Conservation (phyloP, 2,329 filamentous ascomycete species). For the Rhynchosporium secalis region DNA sequence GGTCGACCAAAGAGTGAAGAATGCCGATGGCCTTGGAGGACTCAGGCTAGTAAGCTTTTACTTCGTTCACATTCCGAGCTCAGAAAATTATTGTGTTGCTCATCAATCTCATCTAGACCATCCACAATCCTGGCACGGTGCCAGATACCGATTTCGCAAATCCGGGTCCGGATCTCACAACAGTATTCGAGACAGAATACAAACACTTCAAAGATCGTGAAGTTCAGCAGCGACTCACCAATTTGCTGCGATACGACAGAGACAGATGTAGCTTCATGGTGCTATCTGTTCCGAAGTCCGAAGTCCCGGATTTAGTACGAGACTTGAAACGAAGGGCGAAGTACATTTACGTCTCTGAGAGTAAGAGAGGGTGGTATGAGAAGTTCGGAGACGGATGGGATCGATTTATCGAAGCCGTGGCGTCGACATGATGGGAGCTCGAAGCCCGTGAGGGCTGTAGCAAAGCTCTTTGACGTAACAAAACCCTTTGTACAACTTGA, state of each 20-base stretch:
- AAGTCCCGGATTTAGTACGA: slow-evolving; percentile 5
- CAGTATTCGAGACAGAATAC: slow-evolving; percentile 18
- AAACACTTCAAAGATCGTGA: slow-evolving; percentile 12
- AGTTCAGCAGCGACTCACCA: slow-evolving; percentile 11
- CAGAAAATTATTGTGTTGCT: not conserved
- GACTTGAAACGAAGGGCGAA: slow-evolving; percentile 13
- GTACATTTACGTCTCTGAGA: slow-evolving; percentile 13
- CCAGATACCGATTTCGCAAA: slow-evolving; percentile 20
- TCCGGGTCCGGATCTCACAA: slow-evolving; percentile 22
- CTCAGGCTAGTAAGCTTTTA: slow-evolving; percentile 19
- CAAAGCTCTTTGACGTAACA: too few species aligned
- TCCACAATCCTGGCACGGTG: slow-evolving; percentile 27
- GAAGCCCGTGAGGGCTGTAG: too few species aligned
- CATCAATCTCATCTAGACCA: slow-evolving; percentile 11
- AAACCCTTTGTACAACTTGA: too few species aligned
- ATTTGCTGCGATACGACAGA: slow-evolving; percentile 13
- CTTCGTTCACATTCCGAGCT: not conserved
- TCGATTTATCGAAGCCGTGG: slow-evolving; percentile 12
- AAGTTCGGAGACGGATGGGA: slow-evolving; percentile 13
- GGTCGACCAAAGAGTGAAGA: slow-evolving; percentile 17
- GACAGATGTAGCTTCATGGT: slow-evolving; percentile 16
- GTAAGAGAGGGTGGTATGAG: slow-evolving; percentile 13
- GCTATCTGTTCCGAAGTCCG: slow-evolving; percentile 6
- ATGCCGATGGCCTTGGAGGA: slow-evolving; percentile 11
- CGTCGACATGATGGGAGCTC: not conserved